Evolutionary conservation across 148 eudicot species (phyloP).

Genomic region (Mesembryanthemum crystallinum): DNA sequence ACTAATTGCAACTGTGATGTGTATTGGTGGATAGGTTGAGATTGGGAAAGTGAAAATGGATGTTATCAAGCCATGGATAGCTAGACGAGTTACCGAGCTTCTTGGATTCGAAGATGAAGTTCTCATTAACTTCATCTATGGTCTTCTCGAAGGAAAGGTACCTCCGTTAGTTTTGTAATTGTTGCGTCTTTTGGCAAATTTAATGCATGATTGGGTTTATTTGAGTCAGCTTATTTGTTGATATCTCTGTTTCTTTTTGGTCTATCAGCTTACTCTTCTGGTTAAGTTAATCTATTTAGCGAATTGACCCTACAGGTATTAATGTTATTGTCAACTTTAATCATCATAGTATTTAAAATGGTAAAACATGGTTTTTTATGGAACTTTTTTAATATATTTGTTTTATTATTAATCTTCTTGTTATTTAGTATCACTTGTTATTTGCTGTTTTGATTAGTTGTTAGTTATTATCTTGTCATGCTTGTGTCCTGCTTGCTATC

Average conservation of each 20-base stretch:
- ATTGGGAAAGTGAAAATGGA: conserved; percentile 91
- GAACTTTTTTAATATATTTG: too few relatives aligned
- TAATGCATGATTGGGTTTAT: neutral
- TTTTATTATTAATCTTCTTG: too few relatives aligned
- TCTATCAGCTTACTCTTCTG: neutral
- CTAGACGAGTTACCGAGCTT: conserved; percentile 76
- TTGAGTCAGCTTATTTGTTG: neutral
- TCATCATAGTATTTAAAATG: neutral
- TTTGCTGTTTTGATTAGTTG: too few relatives aligned
- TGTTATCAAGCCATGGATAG: conserved; percentile 93
- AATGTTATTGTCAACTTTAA: neutral
- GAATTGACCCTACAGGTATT: neutral
- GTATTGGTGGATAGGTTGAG: conserved; percentile 58
- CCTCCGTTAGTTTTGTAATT: neutral
- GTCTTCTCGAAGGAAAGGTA: conserved; percentile 91
- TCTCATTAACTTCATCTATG: conserved; percentile 82
- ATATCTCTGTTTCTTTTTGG: neutral
- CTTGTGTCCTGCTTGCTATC: neutral
- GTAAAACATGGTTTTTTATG: neutral
- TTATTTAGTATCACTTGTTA: too few relatives aligned
- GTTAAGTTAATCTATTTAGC: neutral
- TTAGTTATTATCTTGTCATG: neutral
- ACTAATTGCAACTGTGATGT: conserved; percentile 1
- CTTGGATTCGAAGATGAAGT: conserved; percentile 98
- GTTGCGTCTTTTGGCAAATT: neutral